These are phyloP conservation scores for Colletotrichum caudatum DNA, from an alignment of 2,329 filamentous ascomycete genomes.

Conservation along the genomic window DNA sequence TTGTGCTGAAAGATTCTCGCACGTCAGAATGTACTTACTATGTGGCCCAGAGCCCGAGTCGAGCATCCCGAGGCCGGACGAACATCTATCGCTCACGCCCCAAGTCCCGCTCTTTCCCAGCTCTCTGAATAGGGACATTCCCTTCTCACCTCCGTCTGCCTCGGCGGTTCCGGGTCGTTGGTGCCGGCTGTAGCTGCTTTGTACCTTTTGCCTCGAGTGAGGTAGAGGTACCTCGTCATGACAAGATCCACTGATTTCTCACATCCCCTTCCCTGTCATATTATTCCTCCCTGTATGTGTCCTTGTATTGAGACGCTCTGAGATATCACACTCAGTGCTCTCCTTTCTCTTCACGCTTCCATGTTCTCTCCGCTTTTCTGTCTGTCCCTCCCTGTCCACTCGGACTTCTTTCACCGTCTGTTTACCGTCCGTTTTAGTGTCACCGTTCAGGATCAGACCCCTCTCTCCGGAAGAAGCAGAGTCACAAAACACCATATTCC, in stretches of 20 bases:
- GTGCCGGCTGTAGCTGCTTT: slow-evolving; percentile 4
- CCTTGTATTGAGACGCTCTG: background rate
- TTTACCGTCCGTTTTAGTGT: slow-evolving; percentile 6
- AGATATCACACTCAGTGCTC: slow-evolving; percentile 11
- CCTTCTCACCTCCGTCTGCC: slow-evolving; percentile 9
- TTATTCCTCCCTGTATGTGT: slow-evolving; percentile 5
- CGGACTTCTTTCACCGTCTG: slow-evolving; percentile 19
- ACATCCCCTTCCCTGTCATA: slow-evolving; percentile 9
- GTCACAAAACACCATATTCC: background rate
- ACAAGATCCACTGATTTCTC: slow-evolving; percentile 22
- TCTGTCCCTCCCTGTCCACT: background rate
- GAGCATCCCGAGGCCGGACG: slow-evolving; percentile 27
- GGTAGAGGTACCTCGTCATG: slow-evolving; percentile 29
- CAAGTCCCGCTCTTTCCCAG: slow-evolving; percentile 20
- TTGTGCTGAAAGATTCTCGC: slow-evolving; percentile 25
- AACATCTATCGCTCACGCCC: slow-evolving; percentile 17
- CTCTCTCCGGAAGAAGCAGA: slow-evolving; percentile 4
- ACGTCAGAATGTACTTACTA: slow-evolving; percentile 28
- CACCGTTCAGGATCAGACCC: slow-evolving; percentile 8
- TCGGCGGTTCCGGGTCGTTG: slow-evolving; percentile 26
- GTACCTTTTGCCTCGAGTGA: slow-evolving; percentile 23
- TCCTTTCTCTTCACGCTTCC: background rate
- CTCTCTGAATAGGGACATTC: slow-evolving; percentile 30
- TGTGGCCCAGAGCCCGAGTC: slow-evolving; percentile 6
- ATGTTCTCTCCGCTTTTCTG: slow-evolving; percentile 9